These are phyloP conservation scores for Xerocomellus intermedius DNA, from an alignment of 768 basidiomycete genomes.

Conservation along the genomic window DNA sequence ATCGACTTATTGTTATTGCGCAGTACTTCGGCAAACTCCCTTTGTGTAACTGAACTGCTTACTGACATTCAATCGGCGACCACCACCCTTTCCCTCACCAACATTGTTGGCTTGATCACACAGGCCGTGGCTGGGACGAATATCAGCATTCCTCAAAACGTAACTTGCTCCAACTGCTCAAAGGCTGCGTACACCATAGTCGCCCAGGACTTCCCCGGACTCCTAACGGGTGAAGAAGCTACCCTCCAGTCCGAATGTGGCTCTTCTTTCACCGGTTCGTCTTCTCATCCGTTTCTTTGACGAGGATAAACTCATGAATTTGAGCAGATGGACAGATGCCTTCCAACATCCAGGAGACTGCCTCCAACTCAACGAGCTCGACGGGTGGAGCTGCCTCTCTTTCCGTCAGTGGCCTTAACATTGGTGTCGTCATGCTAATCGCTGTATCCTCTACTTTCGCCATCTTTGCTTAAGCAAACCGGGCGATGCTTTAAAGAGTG, in stretches of 20 bases:
- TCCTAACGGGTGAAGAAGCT: slow-evolving; percentile 30
- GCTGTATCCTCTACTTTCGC: slow-evolving; percentile 36
- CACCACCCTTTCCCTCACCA: slow-evolving; percentile 20
- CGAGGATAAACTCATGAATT: not conserved
- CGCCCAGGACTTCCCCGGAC: slow-evolving; percentile 34
- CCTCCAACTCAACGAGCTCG: slow-evolving; percentile 23
- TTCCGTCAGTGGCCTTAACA: slow-evolving; percentile 19
- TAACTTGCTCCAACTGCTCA: slow-evolving; percentile 53
- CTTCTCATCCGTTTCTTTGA: not conserved
- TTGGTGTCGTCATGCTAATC: slow-evolving; percentile 31
- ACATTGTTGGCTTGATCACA: slow-evolving; percentile 14
- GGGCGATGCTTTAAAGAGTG: not conserved
- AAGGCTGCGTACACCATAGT: slow-evolving; percentile 51
- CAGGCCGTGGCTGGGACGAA: slow-evolving; percentile 4
- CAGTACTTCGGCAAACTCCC: slow-evolving; percentile 38
- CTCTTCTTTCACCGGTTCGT: slow-evolving; percentile 50
- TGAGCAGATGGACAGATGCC: slow-evolving; percentile 32
- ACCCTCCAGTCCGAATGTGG: slow-evolving; percentile 42
- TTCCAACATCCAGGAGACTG: slow-evolving; percentile 22
- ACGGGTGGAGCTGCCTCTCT: slow-evolving; percentile 22
- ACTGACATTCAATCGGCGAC: slow-evolving; percentile 45
- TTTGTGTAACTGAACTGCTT: slow-evolving; percentile 61
- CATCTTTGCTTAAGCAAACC: slow-evolving; percentile 31
- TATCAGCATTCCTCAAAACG: slow-evolving; percentile 31
- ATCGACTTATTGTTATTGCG: not conserved